Evolutionary conservation across 129 eudicot genomes (phyloP).

Genomic region (Kitagawia praeruptora): DNA sequence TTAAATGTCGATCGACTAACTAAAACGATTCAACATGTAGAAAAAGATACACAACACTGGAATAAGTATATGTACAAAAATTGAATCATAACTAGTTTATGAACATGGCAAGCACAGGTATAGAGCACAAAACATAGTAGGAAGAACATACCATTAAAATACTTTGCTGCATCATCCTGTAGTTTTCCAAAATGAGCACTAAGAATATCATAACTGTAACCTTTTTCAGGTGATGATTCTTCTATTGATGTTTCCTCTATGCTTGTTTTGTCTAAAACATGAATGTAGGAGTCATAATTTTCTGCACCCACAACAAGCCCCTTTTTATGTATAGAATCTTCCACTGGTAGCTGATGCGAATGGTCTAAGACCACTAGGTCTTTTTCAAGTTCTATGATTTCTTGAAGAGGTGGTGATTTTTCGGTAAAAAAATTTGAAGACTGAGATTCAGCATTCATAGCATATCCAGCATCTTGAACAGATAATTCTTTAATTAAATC

Average conservation of each 20-base stretch:
- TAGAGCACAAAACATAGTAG: neutral
- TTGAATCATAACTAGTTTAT: neutral
- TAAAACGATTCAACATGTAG: neutral
- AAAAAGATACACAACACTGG: neutral
- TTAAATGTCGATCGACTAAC: constrained; percentile 8
- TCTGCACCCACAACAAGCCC: neutral
- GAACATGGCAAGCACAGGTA: neutral
- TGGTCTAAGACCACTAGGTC: neutral
- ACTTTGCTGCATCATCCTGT: neutral
- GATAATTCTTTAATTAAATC: neutral
- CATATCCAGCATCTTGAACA: neutral
- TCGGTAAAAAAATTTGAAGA: neutral
- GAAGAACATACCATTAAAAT: neutral
- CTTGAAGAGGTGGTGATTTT: neutral
- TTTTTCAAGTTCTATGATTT: neutral
- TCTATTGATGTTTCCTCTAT: neutral
- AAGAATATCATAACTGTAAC: neutral
- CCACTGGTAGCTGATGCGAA: neutral
- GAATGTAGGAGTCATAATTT: neutral
- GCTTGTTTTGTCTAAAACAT: neutral
- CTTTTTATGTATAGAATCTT: neutral
- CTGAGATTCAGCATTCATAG: neutral
- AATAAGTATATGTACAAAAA: neutral
- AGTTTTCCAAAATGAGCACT: neutral
- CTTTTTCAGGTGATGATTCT: neutral